Base-by-base conservation (phyloP, 306 rosid species). In the Citrullus amarus region DNA sequence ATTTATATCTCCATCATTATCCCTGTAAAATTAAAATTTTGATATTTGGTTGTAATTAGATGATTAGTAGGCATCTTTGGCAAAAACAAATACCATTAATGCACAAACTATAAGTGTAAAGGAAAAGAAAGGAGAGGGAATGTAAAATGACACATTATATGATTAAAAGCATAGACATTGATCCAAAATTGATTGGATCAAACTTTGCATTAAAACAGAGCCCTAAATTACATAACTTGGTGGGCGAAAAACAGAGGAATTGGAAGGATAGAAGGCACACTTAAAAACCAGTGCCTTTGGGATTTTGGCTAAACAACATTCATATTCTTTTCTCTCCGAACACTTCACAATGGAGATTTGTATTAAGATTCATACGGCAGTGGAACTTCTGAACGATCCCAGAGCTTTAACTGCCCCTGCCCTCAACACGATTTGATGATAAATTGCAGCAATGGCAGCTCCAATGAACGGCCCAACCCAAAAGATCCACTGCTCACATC, bases 401-500 rank as follows among this genome's bases (percentile, higher is more conserved):
- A 60, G 55, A 48, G 81, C 81, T 70, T 82, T 82, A n/a, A 78
- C 66, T 30, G 75, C 68, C 12, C 67, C 15, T 41, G 75, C 84
- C 46, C 82, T 53, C 48, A 78, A 28, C 38, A 82, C 14, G 17
- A 58, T 18, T 25, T 82, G 60, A 9, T 78, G 76, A 51, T 51
- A 71, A 22, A 78, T 9, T 6, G 82, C 79, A 36, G 82, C 85
- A 22, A 77, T 80, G 3, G 75, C 75, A 17, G 83, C 85, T 62
- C 85, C 79, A n/a, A 78, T 15, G 67, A 72, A 78, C 18, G 85
- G 81, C 9, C 82, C 85, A 14, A 78, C 76, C 85, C 82, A 82
- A 56, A 82, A 78, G 16, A 82, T 82, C 82, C 81, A 78, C 85
- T 81, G 61, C 15, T 18, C 25, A 15, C 13, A 57, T n/a, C 9